Conservation (phyloP, 345 rosid genomes). For the Melastoma malabathricum region DNA sequence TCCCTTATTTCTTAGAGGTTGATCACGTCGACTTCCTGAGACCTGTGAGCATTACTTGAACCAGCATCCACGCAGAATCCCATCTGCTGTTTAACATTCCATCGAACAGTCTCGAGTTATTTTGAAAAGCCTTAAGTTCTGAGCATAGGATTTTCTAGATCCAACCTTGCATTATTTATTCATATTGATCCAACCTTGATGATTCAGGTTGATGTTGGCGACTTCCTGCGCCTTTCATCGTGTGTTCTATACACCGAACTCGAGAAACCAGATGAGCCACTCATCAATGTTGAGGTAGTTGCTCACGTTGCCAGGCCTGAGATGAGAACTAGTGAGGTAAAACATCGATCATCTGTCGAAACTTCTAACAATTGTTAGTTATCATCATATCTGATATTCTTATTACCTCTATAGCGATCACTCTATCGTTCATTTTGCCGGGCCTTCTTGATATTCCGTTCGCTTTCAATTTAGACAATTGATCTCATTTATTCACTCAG, state of each 20-base stretch:
- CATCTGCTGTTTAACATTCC: not conserved
- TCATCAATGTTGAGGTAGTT: slow-evolving; percentile 74
- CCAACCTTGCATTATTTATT: not conserved
- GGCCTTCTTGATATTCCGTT: not conserved
- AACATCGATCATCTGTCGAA: no score
- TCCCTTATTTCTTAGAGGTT: slow-evolving; percentile 70
- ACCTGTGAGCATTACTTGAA: slow-evolving; percentile 36
- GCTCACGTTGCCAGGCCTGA: slow-evolving; percentile 96
- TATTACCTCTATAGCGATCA: no score
- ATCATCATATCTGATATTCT: not conserved
- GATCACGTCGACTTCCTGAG: slow-evolving; percentile 81
- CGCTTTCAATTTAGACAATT: not conserved
- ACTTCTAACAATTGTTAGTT: no score
- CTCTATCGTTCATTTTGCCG: not conserved
- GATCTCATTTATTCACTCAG: not conserved
- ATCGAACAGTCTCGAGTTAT: not conserved
- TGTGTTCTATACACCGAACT: slow-evolving; percentile 67
- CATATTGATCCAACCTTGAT: not conserved
- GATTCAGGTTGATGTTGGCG: slow-evolving; percentile 70
- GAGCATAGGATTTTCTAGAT: not conserved
- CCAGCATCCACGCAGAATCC: not conserved
- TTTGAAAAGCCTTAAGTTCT: not conserved
- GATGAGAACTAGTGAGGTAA: slow-evolving; percentile 81
- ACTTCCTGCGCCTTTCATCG: slow-evolving; percentile 66
- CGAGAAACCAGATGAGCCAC: slow-evolving; percentile 52